phyloP scores from a whole-genome alignment of 805 yeast genomes.

The Candida coleopterorum region DNA sequence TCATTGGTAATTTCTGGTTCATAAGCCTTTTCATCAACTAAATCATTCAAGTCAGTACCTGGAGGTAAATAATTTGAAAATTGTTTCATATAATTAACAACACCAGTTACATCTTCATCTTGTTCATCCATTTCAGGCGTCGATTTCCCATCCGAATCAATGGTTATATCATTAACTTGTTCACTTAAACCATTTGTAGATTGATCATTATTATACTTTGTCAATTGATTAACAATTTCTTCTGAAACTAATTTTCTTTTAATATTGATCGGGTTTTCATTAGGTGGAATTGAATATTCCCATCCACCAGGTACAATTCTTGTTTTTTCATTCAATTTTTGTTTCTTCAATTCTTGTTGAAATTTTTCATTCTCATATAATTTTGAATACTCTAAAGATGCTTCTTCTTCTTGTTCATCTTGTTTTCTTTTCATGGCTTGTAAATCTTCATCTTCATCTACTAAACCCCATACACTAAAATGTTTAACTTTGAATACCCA shows the following conservation, averaged over 20 bases:
- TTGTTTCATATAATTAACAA: conserved; percentile 25
- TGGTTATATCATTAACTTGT: conserved; percentile 28
- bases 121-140: background rate
- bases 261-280: conserved; percentile 18
- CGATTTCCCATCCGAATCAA: conserved; percentile 20
- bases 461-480: conserved; percentile 91
- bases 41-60: conserved; percentile 27
- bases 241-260: conserved; percentile 27
- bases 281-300: conserved; percentile 16
- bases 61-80: conserved; percentile 29
- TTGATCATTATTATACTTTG: conserved; percentile 14
- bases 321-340: conserved; percentile 25
- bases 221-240: conserved; percentile 27
- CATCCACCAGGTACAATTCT: conserved; percentile 36
- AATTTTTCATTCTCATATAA: conserved; percentile 26
- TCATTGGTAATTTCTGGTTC: conserved; percentile 56
- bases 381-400: conserved; percentile 23
- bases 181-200: conserved; percentile 19
- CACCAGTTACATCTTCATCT: conserved; percentile 8
- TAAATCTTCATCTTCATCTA: conserved; percentile 33
- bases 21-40: conserved; percentile 59
- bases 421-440: conserved; percentile 27
- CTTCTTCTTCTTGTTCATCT: conserved; percentile 40
- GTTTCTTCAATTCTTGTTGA: conserved; percentile 31
- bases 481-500: conserved; percentile 86